A percentile compares a stretch with the other conserved stretches of the same genome.
These are phyloP conservation scores for Colletotrichum gigasporum DNA, from an alignment of 2,329 filamentous ascomycete species.

Conservation along the genomic window DNA sequence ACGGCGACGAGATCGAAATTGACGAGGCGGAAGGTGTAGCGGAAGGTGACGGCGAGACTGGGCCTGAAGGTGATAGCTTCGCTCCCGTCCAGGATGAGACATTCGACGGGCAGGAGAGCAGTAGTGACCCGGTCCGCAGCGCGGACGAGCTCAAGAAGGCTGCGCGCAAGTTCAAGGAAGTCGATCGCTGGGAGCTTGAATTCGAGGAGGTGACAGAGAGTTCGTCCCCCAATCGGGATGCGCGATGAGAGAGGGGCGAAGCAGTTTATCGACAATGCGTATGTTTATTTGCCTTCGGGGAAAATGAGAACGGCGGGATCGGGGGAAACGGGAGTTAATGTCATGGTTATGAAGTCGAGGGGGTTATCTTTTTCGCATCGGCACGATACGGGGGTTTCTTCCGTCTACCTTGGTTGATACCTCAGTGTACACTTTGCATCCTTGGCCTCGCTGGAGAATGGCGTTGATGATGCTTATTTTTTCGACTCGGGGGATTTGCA, in stretches of 20 bases:
- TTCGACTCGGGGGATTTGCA: background rate
- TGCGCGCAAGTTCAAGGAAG: conserved; percentile 72
- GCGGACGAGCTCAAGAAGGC: conserved; percentile 67
- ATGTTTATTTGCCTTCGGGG: background rate
- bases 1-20: conserved; percentile 43
- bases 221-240: conserved; percentile 59
- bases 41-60: conserved; percentile 42
- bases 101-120: conserved; percentile 38
- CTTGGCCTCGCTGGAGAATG: background rate
- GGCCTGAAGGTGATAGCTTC: conserved; percentile 39
- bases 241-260: conserved; percentile 46
- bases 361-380: background rate
- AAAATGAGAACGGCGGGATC: background rate
- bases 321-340: background rate
- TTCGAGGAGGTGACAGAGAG: conserved; percentile 71
- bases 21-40: conserved; percentile 43
- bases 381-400: background rate
- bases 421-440: background rate
- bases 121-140: conserved; percentile 41
- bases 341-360: background rate
- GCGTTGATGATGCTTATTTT: background rate
- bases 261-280: background rate
- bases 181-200: conserved; percentile 74
- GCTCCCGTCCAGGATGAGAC: conserved; percentile 57
- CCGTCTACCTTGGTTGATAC: background rate